Evolutionary conservation across 257 asterid genomes (phyloP), one percentile per base, ranked within the genome.

Genomic region (Nicotiana tabacum): DNA sequence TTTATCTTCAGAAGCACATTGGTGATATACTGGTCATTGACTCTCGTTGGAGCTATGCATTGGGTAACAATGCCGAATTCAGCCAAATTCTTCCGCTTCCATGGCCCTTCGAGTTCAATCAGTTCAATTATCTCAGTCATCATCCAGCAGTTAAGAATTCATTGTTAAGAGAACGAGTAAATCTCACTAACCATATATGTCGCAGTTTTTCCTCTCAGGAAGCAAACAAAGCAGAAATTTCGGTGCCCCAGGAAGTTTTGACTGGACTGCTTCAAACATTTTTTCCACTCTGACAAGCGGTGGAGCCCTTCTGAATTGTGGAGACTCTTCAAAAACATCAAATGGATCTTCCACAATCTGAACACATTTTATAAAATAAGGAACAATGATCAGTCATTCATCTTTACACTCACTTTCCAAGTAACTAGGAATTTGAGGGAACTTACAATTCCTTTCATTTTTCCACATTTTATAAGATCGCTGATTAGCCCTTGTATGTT

Each of bases 61-160:
- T 95, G 99, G 21, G 98, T 93, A 51, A 89, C 95, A 81, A 95
- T 90, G n/a, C 98, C 99, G 82, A 90, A 90, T 10, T 92, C 99
- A 4, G 97, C 90, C 81, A 95, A 81, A 83, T 87, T 90, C 82
- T 90, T 95, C 43, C 91, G 85, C 84, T 95, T 95, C 99, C 99
- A 93, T 0, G 99, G 99, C 43, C 97, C 99, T 95, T 66, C 9
- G 24, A 32, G 66, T 69, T 43, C 78, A 72, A 24, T 60, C 64
- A 81, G 77, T 9, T 27, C 48, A 43, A 70, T 9, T 66, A 60
- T 46, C 13, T 24, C 39, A 43, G 78, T 57, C n/a, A 17, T 57
- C n/a, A 11, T 9, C 13, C 7, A 17, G 9, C 32, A 15, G 37
- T 58, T 67, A 1, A 30, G 12, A 24, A 2, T 43, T 43, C 11